These are phyloP conservation scores for Fusarium solani-melongenae DNA, from an alignment of 2,329 filamentous ascomycete species.

Conservation along the genomic window DNA sequence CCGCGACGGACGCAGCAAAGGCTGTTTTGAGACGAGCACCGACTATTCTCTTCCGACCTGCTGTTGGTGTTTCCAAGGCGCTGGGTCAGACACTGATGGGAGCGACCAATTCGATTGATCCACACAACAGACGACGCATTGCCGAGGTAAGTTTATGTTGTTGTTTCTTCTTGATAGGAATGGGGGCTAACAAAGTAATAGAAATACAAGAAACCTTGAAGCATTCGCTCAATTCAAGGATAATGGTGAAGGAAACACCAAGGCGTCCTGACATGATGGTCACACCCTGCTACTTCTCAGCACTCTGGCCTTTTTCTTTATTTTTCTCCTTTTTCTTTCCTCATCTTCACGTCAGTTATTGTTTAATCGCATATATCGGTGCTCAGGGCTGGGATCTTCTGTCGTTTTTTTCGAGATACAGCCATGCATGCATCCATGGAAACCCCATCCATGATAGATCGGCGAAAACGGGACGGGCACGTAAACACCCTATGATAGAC, in stretches of 20 bases:
- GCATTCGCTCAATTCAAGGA: neutral
- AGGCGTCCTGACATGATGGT: slow-evolving; percentile 23
- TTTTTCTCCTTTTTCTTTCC: slow-evolving; percentile 6
- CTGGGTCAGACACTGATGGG: slow-evolving; percentile 91
- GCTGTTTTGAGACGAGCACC: slow-evolving; percentile 85
- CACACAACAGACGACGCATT: slow-evolving; percentile 80
- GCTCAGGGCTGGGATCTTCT: slow-evolving; percentile 15
- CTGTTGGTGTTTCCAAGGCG: slow-evolving; percentile 89
- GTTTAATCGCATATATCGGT: slow-evolving; percentile 28
- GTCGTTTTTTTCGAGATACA: slow-evolving; percentile 28
- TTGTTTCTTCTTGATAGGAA: neutral
- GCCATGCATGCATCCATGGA: slow-evolving; percentile 14
- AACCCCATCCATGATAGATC: slow-evolving; percentile 36
- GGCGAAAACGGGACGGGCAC: slow-evolving; percentile 30
- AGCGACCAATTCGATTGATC: slow-evolving; percentile 91
- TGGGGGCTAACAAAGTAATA: slow-evolving; percentile 39
- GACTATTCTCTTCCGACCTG: slow-evolving; percentile 91
- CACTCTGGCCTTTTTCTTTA: slow-evolving; percentile 4
- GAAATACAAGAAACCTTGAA: slow-evolving; percentile 62
- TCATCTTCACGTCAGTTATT: neutral
- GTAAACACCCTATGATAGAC: slow-evolving; percentile 36
- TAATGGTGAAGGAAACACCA: neutral
- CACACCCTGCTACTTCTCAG: slow-evolving; percentile 4
- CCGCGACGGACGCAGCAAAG: slow-evolving; percentile 81
- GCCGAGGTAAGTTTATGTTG: slow-evolving; percentile 82